These are phyloP conservation scores for Apiospora kogelbergensis DNA, from an alignment of 2,329 filamentous ascomycete species.

Conservation along the genomic window DNA sequence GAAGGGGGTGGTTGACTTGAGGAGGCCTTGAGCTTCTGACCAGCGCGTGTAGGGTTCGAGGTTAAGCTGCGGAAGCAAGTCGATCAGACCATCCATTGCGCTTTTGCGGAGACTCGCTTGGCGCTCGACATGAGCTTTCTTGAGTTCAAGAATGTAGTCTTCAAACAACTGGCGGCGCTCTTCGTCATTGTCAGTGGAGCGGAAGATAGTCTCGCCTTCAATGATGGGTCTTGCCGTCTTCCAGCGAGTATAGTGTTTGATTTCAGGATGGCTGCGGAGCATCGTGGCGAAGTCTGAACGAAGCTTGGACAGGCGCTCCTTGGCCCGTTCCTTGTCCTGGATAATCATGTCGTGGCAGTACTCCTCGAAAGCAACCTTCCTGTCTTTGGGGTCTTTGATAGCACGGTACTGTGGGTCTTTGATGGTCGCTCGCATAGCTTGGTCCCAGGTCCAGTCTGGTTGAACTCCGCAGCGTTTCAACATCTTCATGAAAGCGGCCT, in stretches of 20 bases:
- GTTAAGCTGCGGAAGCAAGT: conserved; percentile 75
- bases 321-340: conserved; percentile 92
- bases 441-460: conserved; percentile 90
- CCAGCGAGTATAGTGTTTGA: conserved; percentile 96
- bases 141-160: conserved; percentile 85
- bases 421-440: conserved; percentile 80
- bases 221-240: conserved; percentile 93
- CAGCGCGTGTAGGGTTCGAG: conserved; percentile 93
- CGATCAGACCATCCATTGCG: conserved; percentile 80
- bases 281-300: conserved; percentile 93
- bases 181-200: conserved; percentile 81
- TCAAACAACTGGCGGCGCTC: conserved; percentile 90
- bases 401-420: conserved; percentile 92
- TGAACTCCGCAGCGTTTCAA: conserved; percentile 83
- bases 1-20: conserved; percentile 76
- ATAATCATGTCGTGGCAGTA: conserved; percentile 86
- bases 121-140: conserved; percentile 74
- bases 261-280: conserved; percentile 94
- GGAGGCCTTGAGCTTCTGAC: conserved; percentile 82
- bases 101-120: conserved; percentile 72
- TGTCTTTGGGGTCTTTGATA: conserved; percentile 87
- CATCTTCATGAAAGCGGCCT: conserved; percentile 89
- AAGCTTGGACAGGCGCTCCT: conserved; percentile 88
- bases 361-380: conserved; percentile 90
- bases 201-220: conserved; percentile 92